phyloP scores from a whole-genome alignment of 2,329 filamentous ascomycete genomes.

The Dactylellina haptotyla region DNA sequence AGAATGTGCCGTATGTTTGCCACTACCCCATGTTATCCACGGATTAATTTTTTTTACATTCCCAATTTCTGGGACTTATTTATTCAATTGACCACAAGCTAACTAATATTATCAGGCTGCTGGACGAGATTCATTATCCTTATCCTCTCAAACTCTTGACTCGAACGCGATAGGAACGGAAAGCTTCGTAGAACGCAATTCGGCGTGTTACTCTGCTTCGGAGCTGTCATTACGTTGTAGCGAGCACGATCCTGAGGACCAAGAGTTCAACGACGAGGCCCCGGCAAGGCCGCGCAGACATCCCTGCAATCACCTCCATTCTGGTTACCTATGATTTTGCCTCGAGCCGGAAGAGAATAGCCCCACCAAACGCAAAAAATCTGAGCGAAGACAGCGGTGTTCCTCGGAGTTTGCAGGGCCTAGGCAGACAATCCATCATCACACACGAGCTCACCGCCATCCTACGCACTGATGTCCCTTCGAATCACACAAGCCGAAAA shows the following conservation, averaged over 20 bases:
- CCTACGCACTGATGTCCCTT: slow-evolving; percentile 52
- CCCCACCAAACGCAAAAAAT: slow-evolving; percentile 46
- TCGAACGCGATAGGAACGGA: slow-evolving; percentile 11
- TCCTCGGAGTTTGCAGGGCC: slow-evolving; percentile 52
- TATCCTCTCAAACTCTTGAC: slow-evolving; percentile 9
- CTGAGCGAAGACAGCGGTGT: slow-evolving; percentile 50
- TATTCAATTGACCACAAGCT: background rate
- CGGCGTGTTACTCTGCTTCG: slow-evolving; percentile 10
- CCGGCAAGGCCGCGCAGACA: slow-evolving; percentile 48
- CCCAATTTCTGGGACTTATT: background rate
- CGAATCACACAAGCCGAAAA: slow-evolving; percentile 46
- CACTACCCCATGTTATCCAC: slow-evolving; percentile 24
- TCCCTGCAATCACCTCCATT: slow-evolving; percentile 52
- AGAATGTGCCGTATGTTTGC: slow-evolving; percentile 57
- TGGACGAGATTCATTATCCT: slow-evolving; percentile 45
- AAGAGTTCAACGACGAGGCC: slow-evolving; percentile 50
- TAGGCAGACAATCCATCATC: slow-evolving; percentile 51
- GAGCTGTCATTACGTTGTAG: slow-evolving; percentile 20
- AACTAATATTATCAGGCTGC: slow-evolving; percentile 27
- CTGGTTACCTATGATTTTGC: slow-evolving; percentile 51
- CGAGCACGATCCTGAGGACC: slow-evolving; percentile 39
- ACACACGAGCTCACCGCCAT: slow-evolving; percentile 48
- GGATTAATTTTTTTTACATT: slow-evolving; percentile 31
- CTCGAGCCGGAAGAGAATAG: slow-evolving; percentile 44
- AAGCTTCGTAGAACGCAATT: slow-evolving; percentile 20